Evolutionary conservation across 2,329 filamentous ascomycete species (phyloP), one percentile per base, ranked within the genome.

Genomic region (Apiospora pterosperma): DNA sequence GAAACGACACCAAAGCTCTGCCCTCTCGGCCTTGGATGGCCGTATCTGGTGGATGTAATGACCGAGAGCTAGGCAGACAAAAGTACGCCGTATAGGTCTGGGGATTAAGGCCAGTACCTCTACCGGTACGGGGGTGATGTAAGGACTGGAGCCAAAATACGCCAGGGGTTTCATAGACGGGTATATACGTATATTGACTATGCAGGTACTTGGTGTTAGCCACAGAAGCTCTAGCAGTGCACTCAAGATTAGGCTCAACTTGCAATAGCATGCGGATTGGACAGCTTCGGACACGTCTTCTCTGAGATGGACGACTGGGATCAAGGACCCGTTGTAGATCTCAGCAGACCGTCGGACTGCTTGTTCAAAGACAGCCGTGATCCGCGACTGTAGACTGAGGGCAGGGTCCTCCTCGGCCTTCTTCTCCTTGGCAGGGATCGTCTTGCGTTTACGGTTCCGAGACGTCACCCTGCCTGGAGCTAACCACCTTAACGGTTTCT

Each of bases 401-500:
- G 16, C 28, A 11, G 48, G n/a, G 4, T 34, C 16, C 48, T 55
- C 28, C 14, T n/a, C 10, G 16, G 31, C 34, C 28, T 59, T 61
- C 19, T 59, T 28, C 58, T 66, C 5, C 41, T 39, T 41, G 38
- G 42, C n/a, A 31, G n/a, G n/a, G 36, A 38, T 52, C 28, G 34
- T 7, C 25, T 65, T 68, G 28, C 21, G 21, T 28, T 67, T 69
- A 12, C 68, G 65, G 14, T 68, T 71, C 39, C 76, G 70, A 16
- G 73, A 73, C 36, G 73, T 74, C 7, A 80, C 73, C 61, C 68
- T 76, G 5, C 78, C 78, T 1, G 77, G 76, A n/a, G 75, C 72
- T 6, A 80, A 70, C 78, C 78, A 80, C 23, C 71, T 77, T n/a
- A 76, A 66, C 16, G 78, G 78, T 67, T 78, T 75, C 62, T 69